phyloP scores from a whole-genome alignment of 2,329 filamentous ascomycete species.

The Diaporthe sp. region DNA sequence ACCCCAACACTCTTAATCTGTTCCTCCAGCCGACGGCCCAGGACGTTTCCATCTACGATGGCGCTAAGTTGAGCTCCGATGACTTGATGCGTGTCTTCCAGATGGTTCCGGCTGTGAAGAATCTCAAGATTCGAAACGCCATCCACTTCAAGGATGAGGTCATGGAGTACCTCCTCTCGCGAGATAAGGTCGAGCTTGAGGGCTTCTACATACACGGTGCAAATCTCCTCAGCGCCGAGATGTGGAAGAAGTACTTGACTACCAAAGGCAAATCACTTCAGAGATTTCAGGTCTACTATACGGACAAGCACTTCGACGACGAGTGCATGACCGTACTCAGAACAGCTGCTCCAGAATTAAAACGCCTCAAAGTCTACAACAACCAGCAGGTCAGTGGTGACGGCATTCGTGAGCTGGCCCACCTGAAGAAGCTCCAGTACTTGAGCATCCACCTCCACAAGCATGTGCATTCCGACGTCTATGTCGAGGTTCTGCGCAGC shows the following conservation, averaged over 20 bases:
- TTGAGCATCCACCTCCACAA: slow-evolving; percentile 79
- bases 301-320: slow-evolving; percentile 86
- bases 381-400: slow-evolving; percentile 80
- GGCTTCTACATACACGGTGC: slow-evolving; percentile 85
- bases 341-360: slow-evolving; percentile 75
- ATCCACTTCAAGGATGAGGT: slow-evolving; percentile 91
- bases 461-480: slow-evolving; percentile 67
- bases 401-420: slow-evolving; percentile 75
- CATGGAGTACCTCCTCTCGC: slow-evolving; percentile 83
- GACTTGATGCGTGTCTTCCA: slow-evolving; percentile 88
- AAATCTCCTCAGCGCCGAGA: slow-evolving; percentile 83
- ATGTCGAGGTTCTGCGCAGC: slow-evolving; percentile 71
- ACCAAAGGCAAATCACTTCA: slow-evolving; percentile 75
- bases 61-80: slow-evolving; percentile 75
- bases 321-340: slow-evolving; percentile 74
- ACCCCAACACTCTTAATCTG: slow-evolving; percentile 66
- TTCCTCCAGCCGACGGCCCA: slow-evolving; percentile 68
- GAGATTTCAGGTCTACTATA: slow-evolving; percentile 83
- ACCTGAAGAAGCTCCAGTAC: slow-evolving; percentile 76
- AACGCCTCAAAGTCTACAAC: slow-evolving; percentile 83
- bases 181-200: slow-evolving; percentile 77
- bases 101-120: slow-evolving; percentile 75
- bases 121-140: slow-evolving; percentile 84
- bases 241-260: slow-evolving; percentile 79
- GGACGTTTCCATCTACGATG: slow-evolving; percentile 69